Evolutionary conservation across 805 yeast genomes (phyloP), one percentile per base, ranked within the genome.

Genomic region (Myxozyma nipponensis): DNA sequence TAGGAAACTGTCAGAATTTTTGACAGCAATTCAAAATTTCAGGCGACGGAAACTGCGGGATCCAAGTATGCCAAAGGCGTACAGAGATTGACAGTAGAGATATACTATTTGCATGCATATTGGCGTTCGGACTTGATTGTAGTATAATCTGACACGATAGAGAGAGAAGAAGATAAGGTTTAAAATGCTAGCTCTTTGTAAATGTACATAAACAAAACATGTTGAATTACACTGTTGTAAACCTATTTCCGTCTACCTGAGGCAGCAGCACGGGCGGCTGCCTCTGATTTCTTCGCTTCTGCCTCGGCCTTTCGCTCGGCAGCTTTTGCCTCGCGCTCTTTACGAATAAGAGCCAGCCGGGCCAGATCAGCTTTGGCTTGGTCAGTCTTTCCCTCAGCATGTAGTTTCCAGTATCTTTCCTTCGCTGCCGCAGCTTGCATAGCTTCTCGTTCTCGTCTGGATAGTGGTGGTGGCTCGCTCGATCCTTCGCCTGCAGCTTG

Each of bases 321-420:
- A 13, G 58, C 58, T 39, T 54, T 54, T 43, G 41, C 58, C 28
- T 54, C 58, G 13, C 58, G 40, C 39, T 54, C 58, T 39, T 51
- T 40, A 10, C 52, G 59, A 24, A 58, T 61, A 81, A 82, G 73
- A 28, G 70, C 67, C 44, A 72, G 70, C 62, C 90, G 72, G 30
- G 77, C 73, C n/a, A 66, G 60, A 4, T 75, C 77, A 32, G 89
- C 90, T 62, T 73, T 75, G 7, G 76, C 77, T 62, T 70, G 73
- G 64, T 84, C 87, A 39, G 86, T 76, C 48, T 54, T 54, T 21
- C 58, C 58, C 44, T 54, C 53, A 10, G 53, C 56, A 28, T 54
- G 58, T 32, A 54, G 30, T 48, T 54, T 54, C 58, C 58, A 54
- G 41, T 54, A 54, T 19, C 50, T 26, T 47, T 51, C 58, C 37